Percentiles rank a stretch among this genome's conserved stretches.
These are phyloP conservation scores for Hypholoma fasciculare DNA, from an alignment of 768 basidiomycete species.

Conservation along the genomic window DNA sequence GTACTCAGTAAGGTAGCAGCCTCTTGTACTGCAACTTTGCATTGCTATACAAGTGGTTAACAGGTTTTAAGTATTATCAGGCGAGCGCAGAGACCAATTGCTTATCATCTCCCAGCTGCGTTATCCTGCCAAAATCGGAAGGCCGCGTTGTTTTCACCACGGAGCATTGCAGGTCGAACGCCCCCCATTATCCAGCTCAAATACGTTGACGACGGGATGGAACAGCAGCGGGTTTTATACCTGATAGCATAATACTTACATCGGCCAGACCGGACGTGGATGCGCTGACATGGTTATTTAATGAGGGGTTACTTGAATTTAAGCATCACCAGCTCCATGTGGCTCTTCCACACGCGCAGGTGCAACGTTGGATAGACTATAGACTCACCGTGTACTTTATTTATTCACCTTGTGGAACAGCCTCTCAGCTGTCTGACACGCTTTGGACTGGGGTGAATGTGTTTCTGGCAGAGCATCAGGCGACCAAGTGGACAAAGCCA, in stretches of 20 bases:
- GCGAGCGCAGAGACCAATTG: no score
- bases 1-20: no score
- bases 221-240: not conserved
- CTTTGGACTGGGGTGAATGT: slow-evolving; percentile 7
- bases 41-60: no score
- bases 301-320: slow-evolving; percentile 5
- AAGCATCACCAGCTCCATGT: slow-evolving; percentile 3
- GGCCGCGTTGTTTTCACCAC: no score
- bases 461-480: not conserved
- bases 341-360: not conserved
- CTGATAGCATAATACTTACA: not conserved
- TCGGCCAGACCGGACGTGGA: no score
- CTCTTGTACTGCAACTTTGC: no score
- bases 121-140: no score
- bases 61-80: no score
- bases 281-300: no score
- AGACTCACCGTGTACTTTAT: no score
- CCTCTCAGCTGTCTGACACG: slow-evolving; percentile 6
- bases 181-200: not conserved
- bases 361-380: not conserved
- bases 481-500: not conserved
- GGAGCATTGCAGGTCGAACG: no score
- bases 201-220: not conserved
- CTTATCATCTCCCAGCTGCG: no score
- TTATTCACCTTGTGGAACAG: slow-evolving; percentile 1